Evolutionary conservation across 768 basidiomycete species (phyloP), one percentile per base, ranked within the genome.

Genomic region (Chiua virens): DNA sequence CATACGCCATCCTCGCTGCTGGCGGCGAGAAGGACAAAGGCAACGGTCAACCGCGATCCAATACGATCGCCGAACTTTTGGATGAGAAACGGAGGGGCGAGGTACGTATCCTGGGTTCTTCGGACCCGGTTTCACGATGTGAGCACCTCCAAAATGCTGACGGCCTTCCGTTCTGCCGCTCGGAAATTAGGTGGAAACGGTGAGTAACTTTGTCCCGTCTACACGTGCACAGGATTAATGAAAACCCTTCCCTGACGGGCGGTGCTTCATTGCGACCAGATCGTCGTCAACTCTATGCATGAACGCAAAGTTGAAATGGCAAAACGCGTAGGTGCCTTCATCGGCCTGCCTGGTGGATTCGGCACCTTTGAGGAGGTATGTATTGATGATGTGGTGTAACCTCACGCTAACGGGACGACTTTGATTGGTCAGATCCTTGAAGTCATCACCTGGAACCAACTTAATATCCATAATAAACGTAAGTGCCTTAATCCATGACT

Each of bases 241-340:
- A 49, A 28, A 42, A 49, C 42, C 37, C n/a, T 42, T 45, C 18
- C 45, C 54, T 62, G 18, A 62, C 53, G 23, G 35, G 18, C 32
- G 11, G 32, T 15, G 9, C 17, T 27, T 18, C n/a, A 6, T 25
- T 45, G 34, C 44, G 34, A 37, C 46, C 44, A 87, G 82, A 74
- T 92, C 47, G 66, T 92, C 8, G 89, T 92, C 3, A 73, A 81
- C 52, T 87, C 87, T 0, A 93, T 92, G 89, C 89, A 91, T 55
- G 85, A 94, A 60, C 83, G 95, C 14, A 98, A 98, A 64, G 77
- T 88, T 9, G 84, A 89, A 65, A 97, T 98, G 94, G 93, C 95
- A 0, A 80, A 80, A 56, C 75, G 87, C 9, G 82, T 81, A 0
- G 77, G 79, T 17, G 94, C 85, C 0, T 99, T 99, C 60, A 73